These are phyloP conservation scores for Cryoendolithus antarcticus DNA, from an alignment of 2,329 filamentous ascomycete species.

Conservation along the genomic window DNA sequence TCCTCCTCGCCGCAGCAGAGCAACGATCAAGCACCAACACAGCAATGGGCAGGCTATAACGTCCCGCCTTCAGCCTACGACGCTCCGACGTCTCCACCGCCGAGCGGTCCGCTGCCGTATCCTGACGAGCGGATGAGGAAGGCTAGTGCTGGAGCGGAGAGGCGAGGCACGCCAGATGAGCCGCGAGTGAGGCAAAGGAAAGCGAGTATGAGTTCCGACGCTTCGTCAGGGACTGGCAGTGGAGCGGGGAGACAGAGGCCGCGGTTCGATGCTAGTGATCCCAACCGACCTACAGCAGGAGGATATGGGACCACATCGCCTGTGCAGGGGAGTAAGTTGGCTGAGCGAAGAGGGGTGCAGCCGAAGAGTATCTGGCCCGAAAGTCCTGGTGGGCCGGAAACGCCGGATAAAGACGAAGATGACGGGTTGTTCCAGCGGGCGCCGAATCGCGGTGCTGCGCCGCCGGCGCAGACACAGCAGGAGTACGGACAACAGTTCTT, in stretches of 20 bases:
- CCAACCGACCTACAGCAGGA: slow-evolving; percentile 34
- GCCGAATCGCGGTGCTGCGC: slow-evolving; percentile 26
- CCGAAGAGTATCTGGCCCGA: slow-evolving; percentile 68
- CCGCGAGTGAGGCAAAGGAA: slow-evolving; percentile 8
- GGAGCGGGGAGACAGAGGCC: slow-evolving; percentile 20
- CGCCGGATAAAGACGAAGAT: slow-evolving; percentile 58
- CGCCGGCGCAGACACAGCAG: slow-evolving; percentile 6
- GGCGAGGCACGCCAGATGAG: slow-evolving; percentile 1
- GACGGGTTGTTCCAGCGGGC: slow-evolving; percentile 64
- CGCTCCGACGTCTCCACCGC: slow-evolving; percentile 21
- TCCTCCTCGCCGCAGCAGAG: slow-evolving; percentile 7
- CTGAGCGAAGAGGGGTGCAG: slow-evolving; percentile 68
- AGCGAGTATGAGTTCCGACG: slow-evolving; percentile 20
- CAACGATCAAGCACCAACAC: slow-evolving; percentile 11
- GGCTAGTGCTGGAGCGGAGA: slow-evolving; percentile 9
- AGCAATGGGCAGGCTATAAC: slow-evolving; percentile 23
- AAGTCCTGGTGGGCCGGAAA: slow-evolving; percentile 58
- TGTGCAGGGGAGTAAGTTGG: slow-evolving; percentile 41
- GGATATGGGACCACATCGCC: slow-evolving; percentile 30
- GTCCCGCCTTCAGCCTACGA: slow-evolving; percentile 19
- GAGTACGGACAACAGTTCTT: slow-evolving; percentile 45
- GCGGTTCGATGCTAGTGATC: slow-evolving; percentile 36
- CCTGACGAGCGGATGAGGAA: slow-evolving; percentile 16
- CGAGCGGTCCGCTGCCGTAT: slow-evolving; percentile 19
- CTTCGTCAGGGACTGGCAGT: slow-evolving; percentile 14